A percentile compares a stretch with the other conserved stretches of the same genome.
Evolutionary conservation across 2,329 filamentous ascomycete genomes (phyloP).

Genomic region (Cladosporium cucumerinum): DNA sequence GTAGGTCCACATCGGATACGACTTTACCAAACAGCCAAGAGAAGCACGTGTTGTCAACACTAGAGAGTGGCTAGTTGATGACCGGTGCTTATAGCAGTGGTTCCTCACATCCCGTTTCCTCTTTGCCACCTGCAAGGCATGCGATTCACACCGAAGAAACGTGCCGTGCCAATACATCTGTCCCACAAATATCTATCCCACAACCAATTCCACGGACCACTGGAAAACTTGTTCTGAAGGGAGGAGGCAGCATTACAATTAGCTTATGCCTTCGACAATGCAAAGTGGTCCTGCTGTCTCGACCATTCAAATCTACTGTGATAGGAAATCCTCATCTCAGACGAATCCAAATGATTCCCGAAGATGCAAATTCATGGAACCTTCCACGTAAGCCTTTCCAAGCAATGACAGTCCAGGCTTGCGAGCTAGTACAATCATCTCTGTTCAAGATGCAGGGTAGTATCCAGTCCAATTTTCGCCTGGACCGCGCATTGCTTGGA

Average conservation of each 20-base stretch:
- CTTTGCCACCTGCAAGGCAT: slow-evolving; percentile 7
- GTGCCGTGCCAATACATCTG: not conserved
- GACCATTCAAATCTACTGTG: not conserved
- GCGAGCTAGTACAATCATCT: not conserved
- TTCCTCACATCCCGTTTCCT: not conserved
- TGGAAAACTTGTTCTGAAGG: not conserved
- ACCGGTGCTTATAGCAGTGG: not conserved
- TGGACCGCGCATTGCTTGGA: not conserved
- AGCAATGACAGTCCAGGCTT: not conserved
- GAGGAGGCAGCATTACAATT: not conserved
- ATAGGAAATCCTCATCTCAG: not conserved
- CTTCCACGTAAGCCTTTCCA: not conserved
- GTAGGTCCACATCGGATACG: slow-evolving; percentile 5
- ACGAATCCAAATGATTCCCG: not conserved
- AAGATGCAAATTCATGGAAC: not conserved
- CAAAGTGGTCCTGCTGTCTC: not conserved
- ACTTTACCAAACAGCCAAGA: slow-evolving; percentile 5
- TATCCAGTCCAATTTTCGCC: not conserved
- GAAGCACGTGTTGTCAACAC: slow-evolving; percentile 12
- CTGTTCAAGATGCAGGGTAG: not conserved
- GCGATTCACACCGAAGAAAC: not conserved
- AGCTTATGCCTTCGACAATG: not conserved
- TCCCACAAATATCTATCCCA: not conserved
- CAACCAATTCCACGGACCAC: not conserved
- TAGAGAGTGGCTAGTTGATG: slow-evolving; percentile 2